Evolutionary conservation across 768 basidiomycete species (phyloP), one percentile per base, ranked within the genome.

Genomic region (Auricularia cornea): DNA sequence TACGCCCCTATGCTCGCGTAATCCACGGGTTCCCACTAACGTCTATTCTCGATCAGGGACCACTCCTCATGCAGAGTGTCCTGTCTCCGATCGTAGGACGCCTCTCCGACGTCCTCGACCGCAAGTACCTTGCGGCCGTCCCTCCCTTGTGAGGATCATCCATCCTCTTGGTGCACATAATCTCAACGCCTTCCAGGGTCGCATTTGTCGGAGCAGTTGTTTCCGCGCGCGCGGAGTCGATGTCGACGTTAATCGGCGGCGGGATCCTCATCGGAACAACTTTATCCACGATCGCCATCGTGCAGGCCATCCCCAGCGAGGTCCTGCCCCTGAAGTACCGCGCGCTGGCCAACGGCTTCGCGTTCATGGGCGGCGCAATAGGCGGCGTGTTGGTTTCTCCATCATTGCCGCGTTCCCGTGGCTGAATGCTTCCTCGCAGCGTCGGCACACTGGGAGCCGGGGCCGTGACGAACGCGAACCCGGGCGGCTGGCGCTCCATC

Each of bases 11-110:
- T n/a, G n/a, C n/a, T n/a, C n/a, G n/a, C n/a, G n/a, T n/a, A n/a
- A n/a, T n/a, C n/a, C n/a, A n/a, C n/a, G n/a, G n/a, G n/a, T n/a
- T n/a, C n/a, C n/a, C n/a, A n/a, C n/a, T n/a, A n/a, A n/a, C n/a
- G n/a, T n/a, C n/a, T n/a, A 23, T 48, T 10, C 44, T 23, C n/a
- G n/a, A n/a, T 48, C 64, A 64, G 54, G 64, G 40, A 4, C 64
- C 64, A 16, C 48, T 64, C 54, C 64, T 64, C 40, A 61, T 64
- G 57, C 60, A 64, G 41, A 51, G 61, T n/a, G 64, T 57, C 4
- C 64, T 64, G 18, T 64, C 64, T 8, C 64, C 64, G 32, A 51
- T 64, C 33, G 54, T 59, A 28, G 64, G 64, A n/a, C 64, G 64
- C 12, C 44, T 64, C 32, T 61, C 60, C 26, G 64, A 64, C 44